Conservation (phyloP, 169 alveolate species). For the Neospora caninum region DNA sequence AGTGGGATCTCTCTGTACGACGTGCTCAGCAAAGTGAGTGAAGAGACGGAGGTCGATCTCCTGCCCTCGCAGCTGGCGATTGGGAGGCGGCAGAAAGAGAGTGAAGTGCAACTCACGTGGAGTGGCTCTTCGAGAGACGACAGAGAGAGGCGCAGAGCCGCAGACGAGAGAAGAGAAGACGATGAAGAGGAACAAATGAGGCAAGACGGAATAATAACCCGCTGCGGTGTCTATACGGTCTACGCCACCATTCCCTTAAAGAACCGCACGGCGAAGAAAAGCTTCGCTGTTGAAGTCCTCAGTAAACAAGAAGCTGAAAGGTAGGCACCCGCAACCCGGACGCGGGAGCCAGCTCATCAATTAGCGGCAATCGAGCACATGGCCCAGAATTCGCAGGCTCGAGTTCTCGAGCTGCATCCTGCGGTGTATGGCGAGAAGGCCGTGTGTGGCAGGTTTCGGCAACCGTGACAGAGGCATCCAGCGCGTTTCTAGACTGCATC, state of each 20-base stretch:
- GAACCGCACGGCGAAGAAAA: neutral
- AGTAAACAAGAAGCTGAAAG: slow-evolving; percentile 26
- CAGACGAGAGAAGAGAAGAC: neutral
- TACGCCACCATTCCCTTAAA: neutral
- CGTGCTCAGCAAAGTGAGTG: neutral
- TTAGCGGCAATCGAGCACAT: neutral
- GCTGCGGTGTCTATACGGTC: slow-evolving; percentile 2
- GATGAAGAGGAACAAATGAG: slow-evolving; percentile 14
- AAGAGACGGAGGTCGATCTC: neutral
- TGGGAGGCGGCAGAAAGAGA: neutral
- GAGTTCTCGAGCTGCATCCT: no score
- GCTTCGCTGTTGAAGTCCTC: neutral
- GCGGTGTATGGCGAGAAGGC: no score
- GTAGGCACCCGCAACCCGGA: neutral
- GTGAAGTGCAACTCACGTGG: neutral
- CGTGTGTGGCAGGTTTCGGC: neutral
- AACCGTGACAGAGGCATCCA: neutral
- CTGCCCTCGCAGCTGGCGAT: slow-evolving; percentile 10
- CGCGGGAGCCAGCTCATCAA: neutral
- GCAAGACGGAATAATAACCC: neutral
- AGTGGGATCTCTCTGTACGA: neutral
- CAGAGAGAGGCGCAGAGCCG: neutral
- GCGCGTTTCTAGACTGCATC: neutral
- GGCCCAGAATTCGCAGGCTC: no score
- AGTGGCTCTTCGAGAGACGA: neutral